phyloP scores from a whole-genome alignment of 2,329 filamentous ascomycete species.

The Zymoseptoria tritici region DNA sequence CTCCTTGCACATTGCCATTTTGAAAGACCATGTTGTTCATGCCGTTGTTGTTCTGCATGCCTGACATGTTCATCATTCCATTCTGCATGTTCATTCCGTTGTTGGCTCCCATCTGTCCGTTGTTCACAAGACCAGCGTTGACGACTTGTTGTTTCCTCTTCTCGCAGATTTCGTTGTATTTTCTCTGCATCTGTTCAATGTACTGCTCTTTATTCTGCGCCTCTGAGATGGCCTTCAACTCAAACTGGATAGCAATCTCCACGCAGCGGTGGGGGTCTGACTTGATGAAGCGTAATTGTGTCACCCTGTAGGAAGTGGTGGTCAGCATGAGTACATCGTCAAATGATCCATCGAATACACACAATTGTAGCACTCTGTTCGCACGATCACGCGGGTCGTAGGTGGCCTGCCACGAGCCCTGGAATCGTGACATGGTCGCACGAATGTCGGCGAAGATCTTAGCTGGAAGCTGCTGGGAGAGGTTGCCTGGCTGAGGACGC shows the following conservation, averaged over 20 bases:
- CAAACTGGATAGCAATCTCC: conserved; percentile 21
- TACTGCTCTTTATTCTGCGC: conserved; percentile 24
- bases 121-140: conserved; percentile 8
- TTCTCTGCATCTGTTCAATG: conserved; percentile 18
- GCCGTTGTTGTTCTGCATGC: conserved; percentile 19
- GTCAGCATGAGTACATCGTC: neutral
- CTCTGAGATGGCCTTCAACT: conserved; percentile 18
- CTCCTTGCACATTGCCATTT: conserved; percentile 5
- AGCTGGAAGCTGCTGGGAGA: conserved; percentile 21
- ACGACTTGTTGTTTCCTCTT: conserved; percentile 14
- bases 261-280: conserved; percentile 18
- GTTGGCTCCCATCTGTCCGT: conserved; percentile 15
- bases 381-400: conserved; percentile 25
- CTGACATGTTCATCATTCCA: conserved; percentile 17
- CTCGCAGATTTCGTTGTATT: conserved; percentile 21
- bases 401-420: conserved; percentile 28
- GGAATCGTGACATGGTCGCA: conserved; percentile 11
- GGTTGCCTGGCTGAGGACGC: conserved; percentile 21
- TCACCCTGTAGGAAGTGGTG: conserved; percentile 9
- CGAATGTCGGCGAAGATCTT: conserved; percentile 23
- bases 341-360: conserved; percentile 8
- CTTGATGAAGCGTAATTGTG: conserved; percentile 18
- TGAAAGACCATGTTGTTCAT: conserved; percentile 15
- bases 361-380: conserved; percentile 28
- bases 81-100: conserved; percentile 18